Evolutionary conservation across 306 rosid genomes (phyloP).

Genomic region (Argentina anserina): DNA sequence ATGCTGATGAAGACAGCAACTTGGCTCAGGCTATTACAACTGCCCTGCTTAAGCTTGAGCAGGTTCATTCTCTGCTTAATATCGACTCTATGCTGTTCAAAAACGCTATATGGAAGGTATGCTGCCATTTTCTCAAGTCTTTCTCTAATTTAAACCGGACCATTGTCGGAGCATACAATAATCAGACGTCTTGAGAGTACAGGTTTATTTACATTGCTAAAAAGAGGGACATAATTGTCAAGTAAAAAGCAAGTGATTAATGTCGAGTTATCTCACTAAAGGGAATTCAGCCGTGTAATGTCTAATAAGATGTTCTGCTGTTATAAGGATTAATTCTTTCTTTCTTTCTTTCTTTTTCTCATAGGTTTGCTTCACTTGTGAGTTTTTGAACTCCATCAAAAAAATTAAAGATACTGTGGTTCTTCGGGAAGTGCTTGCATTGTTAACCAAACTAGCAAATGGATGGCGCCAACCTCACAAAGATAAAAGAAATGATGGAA

Average conservation of each 20-base stretch:
- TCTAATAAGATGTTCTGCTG: background rate
- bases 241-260: background rate
- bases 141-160: background rate
- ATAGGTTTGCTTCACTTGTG: slow-evolving; percentile 37
- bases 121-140: background rate
- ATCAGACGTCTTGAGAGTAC: background rate
- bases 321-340: background rate
- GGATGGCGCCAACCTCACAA: slow-evolving; percentile 38
- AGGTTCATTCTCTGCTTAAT: slow-evolving; percentile 26
- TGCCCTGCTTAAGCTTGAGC: slow-evolving; percentile 27
- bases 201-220: background rate
- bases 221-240: background rate
- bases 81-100: slow-evolving; percentile 28
- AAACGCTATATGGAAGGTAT: slow-evolving; percentile 52
- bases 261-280: background rate
- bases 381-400: slow-evolving; percentile 30
- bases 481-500: slow-evolving; percentile 3
- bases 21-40: slow-evolving; percentile 30
- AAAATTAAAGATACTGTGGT: slow-evolving; percentile 24
- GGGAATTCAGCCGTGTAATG: too few species aligned
- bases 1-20: slow-evolving; percentile 43
- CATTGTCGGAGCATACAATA: background rate
- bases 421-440: slow-evolving; percentile 27
- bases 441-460: slow-evolving; percentile 44
- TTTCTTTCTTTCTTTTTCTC: too few species aligned